Evolutionary conservation across 768 basidiomycete genomes (phyloP).

Genomic region (Boletus rex-veris): DNA sequence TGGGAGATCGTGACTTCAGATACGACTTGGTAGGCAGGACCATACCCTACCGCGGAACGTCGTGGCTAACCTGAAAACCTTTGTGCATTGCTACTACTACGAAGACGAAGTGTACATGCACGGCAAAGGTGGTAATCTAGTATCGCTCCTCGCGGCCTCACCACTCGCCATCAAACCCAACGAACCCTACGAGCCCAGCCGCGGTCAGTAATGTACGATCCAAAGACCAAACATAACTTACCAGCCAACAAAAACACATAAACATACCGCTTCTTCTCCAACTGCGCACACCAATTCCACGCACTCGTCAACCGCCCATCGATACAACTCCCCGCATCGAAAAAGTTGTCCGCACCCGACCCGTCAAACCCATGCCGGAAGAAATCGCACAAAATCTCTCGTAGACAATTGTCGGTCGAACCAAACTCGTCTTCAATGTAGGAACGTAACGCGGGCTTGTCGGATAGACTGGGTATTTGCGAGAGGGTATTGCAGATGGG

Average conservation of each 20-base stretch:
- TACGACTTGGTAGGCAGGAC: too few relatives aligned
- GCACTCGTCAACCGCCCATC: conserved; percentile 85
- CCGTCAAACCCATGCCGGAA: conserved; percentile 88
- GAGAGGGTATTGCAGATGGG: conserved; percentile 81
- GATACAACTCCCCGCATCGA: conserved; percentile 81
- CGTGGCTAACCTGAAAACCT: too few relatives aligned
- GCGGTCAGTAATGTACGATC: background rate
- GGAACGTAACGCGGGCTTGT: conserved; percentile 65
- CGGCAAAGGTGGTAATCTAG: background rate
- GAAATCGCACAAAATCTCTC: conserved; percentile 78
- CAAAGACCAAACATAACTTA: conserved; percentile 30
- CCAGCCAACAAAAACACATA: conserved; percentile 74
- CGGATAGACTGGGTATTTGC: conserved; percentile 62
- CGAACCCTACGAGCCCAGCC: conserved; percentile 50
- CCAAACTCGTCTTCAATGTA: conserved; percentile 86
- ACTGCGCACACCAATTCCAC: conserved; percentile 85
- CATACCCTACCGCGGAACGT: too few relatives aligned
- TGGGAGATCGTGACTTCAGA: too few relatives aligned
- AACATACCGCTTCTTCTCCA: conserved; percentile 88
- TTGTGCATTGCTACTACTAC: background rate
- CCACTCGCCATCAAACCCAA: conserved; percentile 87
- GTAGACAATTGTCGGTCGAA: conserved; percentile 60
- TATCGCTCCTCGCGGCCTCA: conserved; percentile 28
- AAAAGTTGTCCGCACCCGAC: conserved; percentile 88
- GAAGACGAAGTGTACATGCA: background rate